A percentile compares a stretch with the other conserved stretches of the same genome.
These are phyloP conservation scores for Lyophyllum shimeji DNA, from an alignment of 768 basidiomycete genomes.

Conservation along the genomic window DNA sequence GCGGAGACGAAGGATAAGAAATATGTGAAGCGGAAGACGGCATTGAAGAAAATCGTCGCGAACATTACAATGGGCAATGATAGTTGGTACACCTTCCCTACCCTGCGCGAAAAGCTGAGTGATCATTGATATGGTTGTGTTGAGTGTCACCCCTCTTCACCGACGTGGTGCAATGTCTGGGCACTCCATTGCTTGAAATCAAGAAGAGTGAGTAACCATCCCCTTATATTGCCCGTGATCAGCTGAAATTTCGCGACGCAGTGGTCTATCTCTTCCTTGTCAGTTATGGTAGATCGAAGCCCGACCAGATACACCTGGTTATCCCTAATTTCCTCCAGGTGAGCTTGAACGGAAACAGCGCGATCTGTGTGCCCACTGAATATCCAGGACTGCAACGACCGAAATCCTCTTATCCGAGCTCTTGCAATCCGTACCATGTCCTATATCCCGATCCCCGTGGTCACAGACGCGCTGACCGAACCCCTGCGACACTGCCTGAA, in stretches of 20 bases:
- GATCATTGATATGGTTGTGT: constrained; percentile 17
- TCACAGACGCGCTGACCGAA: constrained; percentile 83
- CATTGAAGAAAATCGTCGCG: constrained; percentile 96
- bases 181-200: constrained; percentile 94
- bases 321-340: constrained; percentile 91
- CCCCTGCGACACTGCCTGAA: constrained; percentile 90
- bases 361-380: constrained; percentile 10
- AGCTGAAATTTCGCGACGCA: constrained; percentile 27
- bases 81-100: constrained; percentile 60
- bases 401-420: constrained; percentile 95
- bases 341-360: constrained; percentile 15
- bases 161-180: constrained; percentile 94
- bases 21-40: constrained; percentile 88
- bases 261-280: constrained; percentile 98
- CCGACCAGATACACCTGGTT: constrained; percentile 90
- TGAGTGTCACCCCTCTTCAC: constrained; percentile 92
- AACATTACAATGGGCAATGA: constrained; percentile 99
- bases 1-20: constrained; percentile 97
- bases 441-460: constrained; percentile 90
- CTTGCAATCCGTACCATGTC: constrained; percentile 99
- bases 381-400: constrained; percentile 87
- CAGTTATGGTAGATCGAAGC: constrained; percentile 92
- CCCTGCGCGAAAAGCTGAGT: constrained; percentile 18
- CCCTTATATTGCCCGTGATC: neutral
- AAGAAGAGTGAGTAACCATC: constrained; percentile 87